These are phyloP conservation scores for Nannochloris sp. DNA, from an alignment of 139 green algal genomes.

Conservation along the genomic window DNA sequence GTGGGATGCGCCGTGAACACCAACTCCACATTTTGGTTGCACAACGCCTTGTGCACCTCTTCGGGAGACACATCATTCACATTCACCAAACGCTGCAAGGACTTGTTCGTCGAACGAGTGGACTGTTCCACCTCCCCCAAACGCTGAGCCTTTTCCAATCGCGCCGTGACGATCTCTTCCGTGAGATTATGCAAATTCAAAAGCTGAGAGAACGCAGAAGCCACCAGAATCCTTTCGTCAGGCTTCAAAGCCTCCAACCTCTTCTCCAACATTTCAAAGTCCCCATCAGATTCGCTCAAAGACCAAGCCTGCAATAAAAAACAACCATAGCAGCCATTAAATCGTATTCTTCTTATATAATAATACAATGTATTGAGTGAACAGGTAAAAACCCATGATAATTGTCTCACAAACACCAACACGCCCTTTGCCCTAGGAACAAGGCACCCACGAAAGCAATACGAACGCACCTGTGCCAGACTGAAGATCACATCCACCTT, in stretches of 20 bases:
- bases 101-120: slow-evolving; percentile 75
- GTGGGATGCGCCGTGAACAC: slow-evolving; percentile 88
- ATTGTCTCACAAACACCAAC: no score
- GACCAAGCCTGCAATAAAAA: slow-evolving; percentile 46
- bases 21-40: slow-evolving; percentile 70
- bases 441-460: background rate
- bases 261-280: slow-evolving; percentile 77
- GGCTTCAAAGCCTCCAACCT: slow-evolving; percentile 58
- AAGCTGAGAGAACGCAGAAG: slow-evolving; percentile 77
- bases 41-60: slow-evolving; percentile 66
- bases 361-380: no score
- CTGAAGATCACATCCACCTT: slow-evolving; percentile 80
- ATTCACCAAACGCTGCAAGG: slow-evolving; percentile 60
- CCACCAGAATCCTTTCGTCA: slow-evolving; percentile 75
- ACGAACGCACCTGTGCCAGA: slow-evolving; percentile 37
- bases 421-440: no score
- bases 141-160: slow-evolving; percentile 53
- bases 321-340: background rate
- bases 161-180: slow-evolving; percentile 66
- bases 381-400: no score
- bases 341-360: no score
- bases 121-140: slow-evolving; percentile 68
- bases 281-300: slow-evolving; percentile 43
- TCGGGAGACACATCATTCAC: slow-evolving; percentile 40
- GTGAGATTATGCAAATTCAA: slow-evolving; percentile 90